Percentiles rank a stretch among this genome's conserved stretches.
Evolutionary conservation across 2,329 filamentous ascomycete species (phyloP).

Genomic region (Aspergillus aculeatus): DNA sequence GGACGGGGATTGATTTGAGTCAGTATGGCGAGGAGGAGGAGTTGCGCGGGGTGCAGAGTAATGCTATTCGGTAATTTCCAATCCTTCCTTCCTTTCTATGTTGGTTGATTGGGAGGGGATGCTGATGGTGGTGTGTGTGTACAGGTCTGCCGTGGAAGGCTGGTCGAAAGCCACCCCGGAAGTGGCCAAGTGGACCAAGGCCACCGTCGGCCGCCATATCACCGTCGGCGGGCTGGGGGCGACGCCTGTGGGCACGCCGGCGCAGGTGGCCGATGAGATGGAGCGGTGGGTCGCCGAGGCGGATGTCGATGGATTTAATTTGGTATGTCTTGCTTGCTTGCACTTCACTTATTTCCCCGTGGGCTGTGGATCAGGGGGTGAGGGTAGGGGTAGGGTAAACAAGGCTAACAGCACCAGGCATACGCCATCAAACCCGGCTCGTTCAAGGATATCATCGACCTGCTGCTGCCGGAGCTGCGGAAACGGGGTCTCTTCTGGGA

Average conservation of each 20-base stretch:
- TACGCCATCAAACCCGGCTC: slow-evolving; percentile 67
- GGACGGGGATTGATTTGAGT: slow-evolving; percentile 67
- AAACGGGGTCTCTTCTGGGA: slow-evolving; percentile 50
- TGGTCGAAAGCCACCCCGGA: slow-evolving; percentile 58
- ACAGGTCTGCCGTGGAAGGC: slow-evolving; percentile 49
- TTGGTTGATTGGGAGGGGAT: too few relatives aligned
- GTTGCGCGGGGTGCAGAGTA: slow-evolving; percentile 59
- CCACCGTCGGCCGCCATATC: slow-evolving; percentile 66
- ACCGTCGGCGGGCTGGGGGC: slow-evolving; percentile 67
- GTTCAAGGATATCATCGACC: slow-evolving; percentile 66
- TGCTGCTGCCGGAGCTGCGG: slow-evolving; percentile 63
- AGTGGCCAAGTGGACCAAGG: slow-evolving; percentile 69
- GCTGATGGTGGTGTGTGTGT: background rate
- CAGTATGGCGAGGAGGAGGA: slow-evolving; percentile 64
- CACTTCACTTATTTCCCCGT: too few relatives aligned
- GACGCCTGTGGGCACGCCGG: slow-evolving; percentile 62
- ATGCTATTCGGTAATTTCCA: slow-evolving; percentile 53
- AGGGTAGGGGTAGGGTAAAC: too few relatives aligned
- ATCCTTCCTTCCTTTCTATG: background rate
- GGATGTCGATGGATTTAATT: slow-evolving; percentile 73
- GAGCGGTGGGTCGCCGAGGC: slow-evolving; percentile 67
- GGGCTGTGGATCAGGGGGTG: too few relatives aligned
- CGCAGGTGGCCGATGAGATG: slow-evolving; percentile 65
- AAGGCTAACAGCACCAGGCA: slow-evolving; percentile 42
- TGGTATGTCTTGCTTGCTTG: slow-evolving; percentile 48